These are phyloP conservation scores for Picochlorum sp. DNA, from an alignment of 139 green algal genomes.

Conservation along the genomic window DNA sequence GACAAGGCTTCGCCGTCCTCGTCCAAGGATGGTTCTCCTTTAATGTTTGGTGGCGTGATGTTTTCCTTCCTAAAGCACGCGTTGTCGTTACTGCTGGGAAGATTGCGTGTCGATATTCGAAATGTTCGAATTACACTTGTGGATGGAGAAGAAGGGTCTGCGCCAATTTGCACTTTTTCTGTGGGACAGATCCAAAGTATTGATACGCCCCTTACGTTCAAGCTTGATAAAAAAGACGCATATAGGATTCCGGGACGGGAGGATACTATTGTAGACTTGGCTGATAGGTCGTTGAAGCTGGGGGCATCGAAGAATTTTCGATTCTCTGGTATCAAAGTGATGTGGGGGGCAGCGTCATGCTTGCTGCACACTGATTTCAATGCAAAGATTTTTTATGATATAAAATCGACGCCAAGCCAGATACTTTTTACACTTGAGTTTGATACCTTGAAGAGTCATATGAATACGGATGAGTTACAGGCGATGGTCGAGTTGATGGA, in stretches of 20 bases:
- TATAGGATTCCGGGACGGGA: background rate
- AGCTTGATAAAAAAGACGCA: background rate
- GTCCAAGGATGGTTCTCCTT: conserved; percentile 5
- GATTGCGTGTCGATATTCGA: conserved; percentile 58
- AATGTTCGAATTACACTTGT: conserved; percentile 30
- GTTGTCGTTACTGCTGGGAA: conserved; percentile 49
- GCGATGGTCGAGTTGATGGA: conserved; percentile 4
- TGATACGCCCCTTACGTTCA: background rate
- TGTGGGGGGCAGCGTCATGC: background rate
- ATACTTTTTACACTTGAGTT: too few species aligned
- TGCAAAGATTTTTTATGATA: too few species aligned
- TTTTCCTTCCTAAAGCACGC: conserved; percentile 44
- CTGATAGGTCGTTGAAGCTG: background rate
- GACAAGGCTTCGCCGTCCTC: background rate
- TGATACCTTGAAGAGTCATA: too few species aligned
- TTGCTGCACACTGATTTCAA: too few species aligned
- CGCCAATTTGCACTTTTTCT: too few species aligned
- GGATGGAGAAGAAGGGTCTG: background rate
- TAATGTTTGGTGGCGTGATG: conserved; percentile 13
- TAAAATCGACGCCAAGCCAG: too few species aligned
- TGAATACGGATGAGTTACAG: too few species aligned
- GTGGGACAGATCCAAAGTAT: too few species aligned
- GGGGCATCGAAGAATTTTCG: background rate
- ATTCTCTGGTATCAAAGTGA: background rate
- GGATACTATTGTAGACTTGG: background rate